Conservation (phyloP, 2,329 filamentous ascomycete genomes). For the Rugonectria rugulosa region DNA sequence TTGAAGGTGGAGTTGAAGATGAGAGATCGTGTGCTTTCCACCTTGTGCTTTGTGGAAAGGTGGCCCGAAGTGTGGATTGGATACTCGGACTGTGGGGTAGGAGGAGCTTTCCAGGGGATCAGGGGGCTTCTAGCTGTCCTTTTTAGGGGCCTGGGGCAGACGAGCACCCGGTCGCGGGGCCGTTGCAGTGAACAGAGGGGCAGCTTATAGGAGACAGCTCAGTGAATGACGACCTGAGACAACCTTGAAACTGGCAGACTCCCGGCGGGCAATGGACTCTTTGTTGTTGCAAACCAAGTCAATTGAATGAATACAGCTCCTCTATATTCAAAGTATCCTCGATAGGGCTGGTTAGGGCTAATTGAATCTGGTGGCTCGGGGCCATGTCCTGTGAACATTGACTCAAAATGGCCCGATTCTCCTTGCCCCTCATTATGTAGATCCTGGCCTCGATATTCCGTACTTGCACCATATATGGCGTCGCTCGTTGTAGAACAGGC, state of each 20-base stretch:
- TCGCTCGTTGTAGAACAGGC: too few species aligned
- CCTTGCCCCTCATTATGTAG: not conserved
- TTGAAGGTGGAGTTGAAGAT: conserved; percentile 29
- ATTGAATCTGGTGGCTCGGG: not conserved
- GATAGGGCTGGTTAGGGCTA: not conserved
- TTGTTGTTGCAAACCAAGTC: too few species aligned
- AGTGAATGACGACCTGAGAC: too few species aligned
- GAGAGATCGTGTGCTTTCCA: conserved; percentile 39
- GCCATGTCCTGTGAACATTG: not conserved
- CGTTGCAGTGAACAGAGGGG: conserved; percentile 13
- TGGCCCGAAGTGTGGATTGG: conserved; percentile 42
- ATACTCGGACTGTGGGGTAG: conserved; percentile 38
- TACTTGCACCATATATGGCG: too few species aligned
- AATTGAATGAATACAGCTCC: too few species aligned
- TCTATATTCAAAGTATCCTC: too few species aligned
- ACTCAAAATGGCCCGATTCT: not conserved
- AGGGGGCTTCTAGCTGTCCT: conserved; percentile 9
- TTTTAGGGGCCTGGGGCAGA: conserved; percentile 10
- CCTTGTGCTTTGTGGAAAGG: conserved; percentile 43
- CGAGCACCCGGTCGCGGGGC: conserved; percentile 36
- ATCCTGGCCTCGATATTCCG: too few species aligned
- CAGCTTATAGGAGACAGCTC: conserved; percentile 14
- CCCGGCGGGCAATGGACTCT: too few species aligned
- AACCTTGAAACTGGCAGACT: too few species aligned
- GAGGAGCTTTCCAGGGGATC: conserved; percentile 31